Conservation (phyloP, 2,329 filamentous ascomycete genomes). For the Orbilia oligospora region DNA sequence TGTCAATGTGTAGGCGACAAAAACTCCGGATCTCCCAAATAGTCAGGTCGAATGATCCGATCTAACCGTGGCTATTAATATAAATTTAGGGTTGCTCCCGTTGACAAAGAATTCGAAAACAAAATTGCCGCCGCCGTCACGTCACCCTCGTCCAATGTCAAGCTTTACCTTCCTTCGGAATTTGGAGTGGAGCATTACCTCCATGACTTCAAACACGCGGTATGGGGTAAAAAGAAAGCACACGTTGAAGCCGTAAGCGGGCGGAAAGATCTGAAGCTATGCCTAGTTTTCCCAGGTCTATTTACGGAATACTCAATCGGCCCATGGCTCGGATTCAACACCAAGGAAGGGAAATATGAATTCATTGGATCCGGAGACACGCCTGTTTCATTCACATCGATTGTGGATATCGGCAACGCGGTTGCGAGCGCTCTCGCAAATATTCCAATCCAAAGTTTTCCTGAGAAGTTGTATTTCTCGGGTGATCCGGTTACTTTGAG, state of each 20-base stretch:
- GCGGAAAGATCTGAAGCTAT: slow-evolving; percentile 63
- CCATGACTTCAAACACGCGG: slow-evolving; percentile 66
- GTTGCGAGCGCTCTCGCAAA: slow-evolving; percentile 64
- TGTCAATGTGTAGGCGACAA: slow-evolving; percentile 64
- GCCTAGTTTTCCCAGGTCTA: slow-evolving; percentile 65
- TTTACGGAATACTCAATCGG: slow-evolving; percentile 66
- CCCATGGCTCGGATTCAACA: slow-evolving; percentile 66
- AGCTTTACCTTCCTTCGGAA: slow-evolving; percentile 67
- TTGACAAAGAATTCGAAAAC: slow-evolving; percentile 49
- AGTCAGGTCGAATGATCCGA: not conserved
- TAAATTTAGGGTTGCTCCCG: slow-evolving; percentile 37
- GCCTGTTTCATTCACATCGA: slow-evolving; percentile 65
- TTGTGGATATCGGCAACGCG: slow-evolving; percentile 65
- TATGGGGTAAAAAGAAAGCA: slow-evolving; percentile 66
- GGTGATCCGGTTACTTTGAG: slow-evolving; percentile 64
- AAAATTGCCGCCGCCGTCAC: slow-evolving; percentile 41
- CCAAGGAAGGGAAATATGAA: slow-evolving; percentile 64
- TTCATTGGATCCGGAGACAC: slow-evolving; percentile 64
- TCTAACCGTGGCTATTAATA: not conserved
- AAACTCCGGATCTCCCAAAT: not conserved
- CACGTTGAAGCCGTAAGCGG: slow-evolving; percentile 63
- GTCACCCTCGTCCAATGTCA: slow-evolving; percentile 62
- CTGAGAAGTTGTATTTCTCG: slow-evolving; percentile 64
- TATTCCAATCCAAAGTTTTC: slow-evolving; percentile 62
- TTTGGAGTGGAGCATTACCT: slow-evolving; percentile 67